A percentile compares a stretch with the other conserved stretches of the same genome.
phyloP scores from a whole-genome alignment of 2,329 filamentous ascomycete species.

The Trichophyton simii region DNA sequence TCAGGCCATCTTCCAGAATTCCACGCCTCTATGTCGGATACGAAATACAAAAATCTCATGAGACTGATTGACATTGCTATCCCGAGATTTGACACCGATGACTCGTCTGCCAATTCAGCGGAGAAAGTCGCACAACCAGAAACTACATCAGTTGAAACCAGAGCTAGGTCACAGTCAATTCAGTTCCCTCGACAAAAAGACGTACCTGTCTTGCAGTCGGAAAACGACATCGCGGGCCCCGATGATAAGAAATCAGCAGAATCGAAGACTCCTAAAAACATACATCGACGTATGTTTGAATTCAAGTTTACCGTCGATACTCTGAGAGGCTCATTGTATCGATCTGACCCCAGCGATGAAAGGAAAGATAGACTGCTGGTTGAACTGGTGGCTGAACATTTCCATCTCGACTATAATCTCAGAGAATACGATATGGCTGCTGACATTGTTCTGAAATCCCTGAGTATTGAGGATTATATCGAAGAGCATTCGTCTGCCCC shows the following conservation, averaged over 20 bases:
- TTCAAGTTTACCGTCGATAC: slow-evolving; percentile 94
- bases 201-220: slow-evolving; percentile 60
- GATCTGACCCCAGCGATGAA: slow-evolving; percentile 64
- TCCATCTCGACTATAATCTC: slow-evolving; percentile 76
- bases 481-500: slow-evolving; percentile 61
- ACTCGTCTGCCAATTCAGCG: slow-evolving; percentile 23
- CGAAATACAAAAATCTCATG: slow-evolving; percentile 96
- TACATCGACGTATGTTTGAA: slow-evolving; percentile 86
- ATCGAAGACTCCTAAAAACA: slow-evolving; percentile 45
- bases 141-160: slow-evolving; percentile 25
- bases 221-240: slow-evolving; percentile 44
- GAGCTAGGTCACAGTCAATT: slow-evolving; percentile 54
- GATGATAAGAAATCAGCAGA: slow-evolving; percentile 27
- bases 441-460: slow-evolving; percentile 72
- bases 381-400: slow-evolving; percentile 80
- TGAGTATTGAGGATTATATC: slow-evolving; percentile 90
- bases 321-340: slow-evolving; percentile 82
- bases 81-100: slow-evolving; percentile 54
- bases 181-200: slow-evolving; percentile 59
- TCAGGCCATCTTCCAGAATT: slow-evolving; percentile 85
- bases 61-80: slow-evolving; percentile 89
- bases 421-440: slow-evolving; percentile 86
- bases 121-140: slow-evolving; percentile 18
- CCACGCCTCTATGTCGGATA: slow-evolving; percentile 82
- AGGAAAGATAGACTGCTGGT: slow-evolving; percentile 72